Percentiles rank a stretch among this genome's conserved stretches.
Evolutionary conservation across 805 yeast genomes (phyloP).

Genomic region (Saturnispora sanitii): DNA sequence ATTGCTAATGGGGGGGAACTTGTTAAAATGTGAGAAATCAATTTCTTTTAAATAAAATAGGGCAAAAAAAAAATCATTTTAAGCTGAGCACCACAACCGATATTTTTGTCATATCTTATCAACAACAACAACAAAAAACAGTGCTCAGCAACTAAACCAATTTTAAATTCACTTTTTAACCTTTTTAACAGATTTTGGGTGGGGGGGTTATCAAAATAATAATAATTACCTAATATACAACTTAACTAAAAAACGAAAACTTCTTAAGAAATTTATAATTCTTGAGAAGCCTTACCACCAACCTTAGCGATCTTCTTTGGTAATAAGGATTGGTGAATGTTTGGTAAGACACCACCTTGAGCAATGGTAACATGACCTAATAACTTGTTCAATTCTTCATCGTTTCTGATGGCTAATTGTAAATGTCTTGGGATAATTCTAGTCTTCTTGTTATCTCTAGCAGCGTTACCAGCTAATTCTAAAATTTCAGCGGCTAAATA

Average conservation of each 20-base stretch:
- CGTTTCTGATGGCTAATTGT: slow-evolving; percentile 97
- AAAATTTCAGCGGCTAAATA: slow-evolving; percentile 96
- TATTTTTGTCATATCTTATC: neutral
- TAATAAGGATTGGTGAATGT: slow-evolving; percentile 87
- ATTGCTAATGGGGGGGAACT: neutral
- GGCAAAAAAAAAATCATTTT: neutral
- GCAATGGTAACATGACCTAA: slow-evolving; percentile 91
- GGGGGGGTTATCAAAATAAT: slow-evolving; percentile 1
- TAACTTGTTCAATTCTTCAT: slow-evolving; percentile 95
- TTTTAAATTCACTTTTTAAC: neutral
- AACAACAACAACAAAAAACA: slow-evolving; percentile 7
- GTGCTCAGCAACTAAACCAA: slow-evolving; percentile 10
- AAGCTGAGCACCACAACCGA: neutral
- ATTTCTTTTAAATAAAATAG: neutral
- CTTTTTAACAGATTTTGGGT: neutral
- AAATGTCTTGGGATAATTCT: slow-evolving; percentile 98
- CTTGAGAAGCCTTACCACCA: slow-evolving; percentile 43
- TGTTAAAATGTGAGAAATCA: neutral
- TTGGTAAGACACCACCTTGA: slow-evolving; percentile 98
- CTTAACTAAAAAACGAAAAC: slow-evolving; percentile 11
- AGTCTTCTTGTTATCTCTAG: slow-evolving; percentile 96
- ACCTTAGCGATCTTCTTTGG: slow-evolving; percentile 47
- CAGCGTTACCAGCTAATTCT: slow-evolving; percentile 98
- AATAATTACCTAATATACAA: slow-evolving; percentile 9
- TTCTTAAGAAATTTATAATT: slow-evolving; percentile 33